A percentile compares a stretch with the other conserved stretches of the same genome.
These are phyloP conservation scores for sorghum (Sorghum bicolor) DNA, from an alignment of 176 grass and related monocot species.

Conservation along the genomic window Sorghum_bicolor_NCBIv3 NC_012878.2:34079001-34079500, in stretches of 20 bases:
- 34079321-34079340: neutral
- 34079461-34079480: neutral
- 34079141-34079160: conserved; percentile 36
- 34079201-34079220: conserved; percentile 26
- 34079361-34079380: neutral
- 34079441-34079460: neutral
- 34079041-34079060: conserved; percentile 43
- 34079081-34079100: conserved; percentile 46
- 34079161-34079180: conserved; percentile 37
- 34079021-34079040: conserved; percentile 42
- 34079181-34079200: conserved; percentile 56
- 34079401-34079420: neutral
- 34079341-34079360: neutral
- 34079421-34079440: neutral
- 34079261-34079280: neutral
- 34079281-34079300: neutral
- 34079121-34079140: conserved; percentile 38
- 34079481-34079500: neutral
- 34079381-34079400: neutral
- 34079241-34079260: neutral
- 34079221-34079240: neutral
- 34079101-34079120: conserved; percentile 51
- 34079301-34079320: neutral
- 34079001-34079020: conserved; percentile 39
- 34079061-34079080: conserved; percentile 46